Conservation (phyloP, 768 basidiomycete genomes). For the Gloeostereum incarnatum region DNA sequence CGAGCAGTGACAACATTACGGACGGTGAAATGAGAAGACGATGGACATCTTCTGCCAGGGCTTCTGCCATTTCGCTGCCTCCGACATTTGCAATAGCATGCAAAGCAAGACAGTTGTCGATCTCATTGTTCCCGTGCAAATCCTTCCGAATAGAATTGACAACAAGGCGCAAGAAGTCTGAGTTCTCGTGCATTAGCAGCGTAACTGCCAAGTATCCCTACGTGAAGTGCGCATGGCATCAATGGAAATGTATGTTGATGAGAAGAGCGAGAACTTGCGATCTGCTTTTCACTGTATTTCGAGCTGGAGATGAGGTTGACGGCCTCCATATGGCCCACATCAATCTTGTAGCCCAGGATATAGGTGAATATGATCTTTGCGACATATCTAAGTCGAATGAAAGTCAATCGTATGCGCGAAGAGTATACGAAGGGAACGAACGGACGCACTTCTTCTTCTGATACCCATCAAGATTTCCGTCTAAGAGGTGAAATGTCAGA, state of each 20-base stretch:
- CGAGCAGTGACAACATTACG: conserved; percentile 13
- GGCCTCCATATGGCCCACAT: conserved; percentile 98
- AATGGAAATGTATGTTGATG: conserved; percentile 4
- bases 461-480: conserved; percentile 82
- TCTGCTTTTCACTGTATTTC: conserved; percentile 99
- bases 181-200: conserved; percentile 97
- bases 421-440: conserved; percentile 4
- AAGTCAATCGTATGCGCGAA: conserved; percentile 1
- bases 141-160: conserved; percentile 99
- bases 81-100: conserved; percentile 99
- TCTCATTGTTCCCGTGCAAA: conserved; percentile 87
- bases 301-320: conserved; percentile 93
- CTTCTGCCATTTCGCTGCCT: conserved; percentile 97
- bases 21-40: conserved; percentile 92
- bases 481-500: conserved; percentile 24
- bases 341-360: conserved; percentile 97
- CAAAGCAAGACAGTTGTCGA: conserved; percentile 92
- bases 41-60: conserved; percentile 89
- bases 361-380: conserved; percentile 99
- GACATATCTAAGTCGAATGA: conserved; percentile 62
- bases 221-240: conserved; percentile 7
- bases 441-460: conserved; percentile 83
- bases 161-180: conserved; percentile 90
- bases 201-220: conserved; percentile 98
- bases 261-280: conserved; percentile 45